phyloP scores from a whole-genome alignment of 371 early-diverging fungal genomes.

The Circinella umbellata region DNA sequence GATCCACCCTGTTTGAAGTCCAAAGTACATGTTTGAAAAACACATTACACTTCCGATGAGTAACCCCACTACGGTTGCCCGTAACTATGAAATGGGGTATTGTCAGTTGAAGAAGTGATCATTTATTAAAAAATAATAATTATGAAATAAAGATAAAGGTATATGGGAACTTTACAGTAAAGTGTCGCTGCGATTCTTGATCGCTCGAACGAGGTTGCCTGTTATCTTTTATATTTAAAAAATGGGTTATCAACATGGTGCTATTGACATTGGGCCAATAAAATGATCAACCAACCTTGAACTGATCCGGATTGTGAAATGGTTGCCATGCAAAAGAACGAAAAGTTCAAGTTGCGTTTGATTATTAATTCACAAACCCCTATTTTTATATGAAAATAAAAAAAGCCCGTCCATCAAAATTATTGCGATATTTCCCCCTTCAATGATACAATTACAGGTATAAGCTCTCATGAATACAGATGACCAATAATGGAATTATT shows the following conservation, averaged over 20 bases:
- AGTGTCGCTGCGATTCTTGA: neutral
- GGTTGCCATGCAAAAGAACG: conserved; percentile 9
- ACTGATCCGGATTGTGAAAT: conserved; percentile 6
- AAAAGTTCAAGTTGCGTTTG: neutral
- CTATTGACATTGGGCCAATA: neutral
- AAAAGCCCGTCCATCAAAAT: neutral
- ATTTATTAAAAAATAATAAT: neutral
- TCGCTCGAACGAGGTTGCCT: neutral
- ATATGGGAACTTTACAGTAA: neutral
- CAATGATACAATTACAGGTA: no score
- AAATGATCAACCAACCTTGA: neutral
- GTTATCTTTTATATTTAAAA: neutral
- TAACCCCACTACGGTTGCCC: conserved; percentile 68
- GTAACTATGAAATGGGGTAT: conserved; percentile 37
- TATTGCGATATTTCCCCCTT: no score
- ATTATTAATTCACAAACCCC: neutral
- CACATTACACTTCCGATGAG: conserved; percentile 74
- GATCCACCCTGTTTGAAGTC: conserved; percentile 88
- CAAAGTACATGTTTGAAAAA: conserved; percentile 88
- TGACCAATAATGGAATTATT: no score
- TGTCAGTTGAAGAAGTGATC: neutral
- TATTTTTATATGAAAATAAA: neutral
- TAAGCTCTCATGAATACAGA: no score
- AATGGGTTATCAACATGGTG: neutral
- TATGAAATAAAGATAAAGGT: neutral